phyloP scores from a whole-genome alignment of 495 filamentous ascomycete genomes.

The Annulohypoxylon maeteangense region DNA sequence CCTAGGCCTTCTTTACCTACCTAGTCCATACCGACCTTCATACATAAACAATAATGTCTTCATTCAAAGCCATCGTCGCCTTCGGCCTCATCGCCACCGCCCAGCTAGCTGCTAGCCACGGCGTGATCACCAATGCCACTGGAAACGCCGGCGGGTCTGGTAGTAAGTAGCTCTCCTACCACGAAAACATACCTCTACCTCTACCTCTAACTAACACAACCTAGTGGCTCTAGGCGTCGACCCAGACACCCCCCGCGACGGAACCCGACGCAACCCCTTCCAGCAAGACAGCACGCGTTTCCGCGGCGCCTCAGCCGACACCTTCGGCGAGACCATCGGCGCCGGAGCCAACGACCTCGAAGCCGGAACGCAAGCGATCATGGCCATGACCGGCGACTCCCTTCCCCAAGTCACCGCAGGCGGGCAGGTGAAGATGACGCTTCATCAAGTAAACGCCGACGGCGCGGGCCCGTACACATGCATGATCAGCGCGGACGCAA shows the following conservation, averaged over 20 bases:
- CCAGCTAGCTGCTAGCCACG: conserved; percentile 58
- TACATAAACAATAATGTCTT: conserved; percentile 45
- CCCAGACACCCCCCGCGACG: conserved; percentile 61
- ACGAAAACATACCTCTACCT: not conserved
- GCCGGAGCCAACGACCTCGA: conserved; percentile 60
- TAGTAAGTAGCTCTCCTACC: conserved; percentile 36
- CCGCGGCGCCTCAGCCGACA: conserved; percentile 54
- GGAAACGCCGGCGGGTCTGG: conserved; percentile 62
- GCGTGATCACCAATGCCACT: conserved; percentile 58
- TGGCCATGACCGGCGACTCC: conserved; percentile 56
- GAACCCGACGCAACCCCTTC: conserved; percentile 62
- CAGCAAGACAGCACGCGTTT: conserved; percentile 66
- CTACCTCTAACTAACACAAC: not conserved
- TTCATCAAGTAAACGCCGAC: conserved; percentile 63
- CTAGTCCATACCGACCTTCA: not conserved
- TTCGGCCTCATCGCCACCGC: conserved; percentile 48
- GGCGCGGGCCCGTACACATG: conserved; percentile 60
- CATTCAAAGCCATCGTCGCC: conserved; percentile 45
- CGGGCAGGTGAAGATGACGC: conserved; percentile 62
- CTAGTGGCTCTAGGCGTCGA: conserved; percentile 59
- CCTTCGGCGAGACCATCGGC: conserved; percentile 55
- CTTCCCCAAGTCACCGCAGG: conserved; percentile 62
- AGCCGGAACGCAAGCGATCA: conserved; percentile 58
- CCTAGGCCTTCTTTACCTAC: not conserved
- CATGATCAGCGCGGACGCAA: conserved; percentile 62